Conservation (phyloP, 805 yeast species). For the Phaffomyces opuntiae region DNA sequence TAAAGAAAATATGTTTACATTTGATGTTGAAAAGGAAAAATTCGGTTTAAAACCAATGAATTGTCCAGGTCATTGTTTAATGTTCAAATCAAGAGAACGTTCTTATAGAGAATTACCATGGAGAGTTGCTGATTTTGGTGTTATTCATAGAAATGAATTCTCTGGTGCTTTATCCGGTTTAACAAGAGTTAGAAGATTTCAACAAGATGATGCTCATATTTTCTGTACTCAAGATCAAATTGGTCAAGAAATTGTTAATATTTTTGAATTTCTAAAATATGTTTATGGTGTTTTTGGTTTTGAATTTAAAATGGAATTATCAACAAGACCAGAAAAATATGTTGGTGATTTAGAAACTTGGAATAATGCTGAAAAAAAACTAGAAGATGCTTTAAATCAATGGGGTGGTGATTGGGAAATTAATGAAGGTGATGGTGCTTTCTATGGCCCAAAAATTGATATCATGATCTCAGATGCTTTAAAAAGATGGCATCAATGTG, state of each 20-base stretch:
- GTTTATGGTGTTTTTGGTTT: slow-evolving; percentile 91
- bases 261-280: slow-evolving; percentile 78
- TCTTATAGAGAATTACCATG: slow-evolving; percentile 96
- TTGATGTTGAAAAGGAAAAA: slow-evolving; percentile 93
- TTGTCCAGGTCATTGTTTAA: slow-evolving; percentile 88
- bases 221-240: slow-evolving; percentile 93
- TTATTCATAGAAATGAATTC: slow-evolving; percentile 92
- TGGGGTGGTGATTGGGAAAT: slow-evolving; percentile 92
- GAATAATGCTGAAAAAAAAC: slow-evolving; percentile 83
- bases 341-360: slow-evolving; percentile 94
- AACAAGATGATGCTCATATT: slow-evolving; percentile 98
- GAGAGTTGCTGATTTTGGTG: slow-evolving; percentile 99
- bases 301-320: slow-evolving; percentile 92
- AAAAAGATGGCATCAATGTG: slow-evolving; percentile 98
- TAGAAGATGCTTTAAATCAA: slow-evolving; percentile 72
- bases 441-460: slow-evolving; percentile 94
- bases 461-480: slow-evolving; percentile 92
- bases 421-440: slow-evolving; percentile 97
- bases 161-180: slow-evolving; percentile 92
- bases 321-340: slow-evolving; percentile 95
- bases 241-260: slow-evolving; percentile 72
- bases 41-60: slow-evolving; percentile 94
- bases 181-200: slow-evolving; percentile 98
- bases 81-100: slow-evolving; percentile 88
- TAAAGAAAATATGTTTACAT: slow-evolving; percentile 94